phyloP scores from a whole-genome alignment of 1,139 yeast species.

The Scheffersomyces segobiensis region DNA sequence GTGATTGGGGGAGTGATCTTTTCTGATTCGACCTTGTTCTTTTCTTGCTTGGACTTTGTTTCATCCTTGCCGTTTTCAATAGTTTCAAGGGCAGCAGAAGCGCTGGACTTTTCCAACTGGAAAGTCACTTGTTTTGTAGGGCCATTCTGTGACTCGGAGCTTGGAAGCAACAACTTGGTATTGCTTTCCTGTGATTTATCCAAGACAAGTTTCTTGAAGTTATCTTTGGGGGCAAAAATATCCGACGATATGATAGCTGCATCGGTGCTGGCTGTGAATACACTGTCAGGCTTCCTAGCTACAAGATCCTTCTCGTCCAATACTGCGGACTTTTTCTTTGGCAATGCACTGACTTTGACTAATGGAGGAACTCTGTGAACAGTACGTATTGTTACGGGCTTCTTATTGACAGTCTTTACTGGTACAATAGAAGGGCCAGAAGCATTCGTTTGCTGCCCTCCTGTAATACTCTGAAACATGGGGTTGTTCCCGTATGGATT shows the following conservation, averaged over 20 bases:
- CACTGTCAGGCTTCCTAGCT: constrained; percentile 12
- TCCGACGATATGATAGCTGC: constrained; percentile 70
- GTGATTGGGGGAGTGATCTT: not conserved
- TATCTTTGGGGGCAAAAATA: constrained; percentile 66
- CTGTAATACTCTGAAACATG: constrained; percentile 49
- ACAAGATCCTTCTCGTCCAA: constrained; percentile 11
- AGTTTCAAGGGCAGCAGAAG: not conserved
- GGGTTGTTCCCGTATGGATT: constrained; percentile 79
- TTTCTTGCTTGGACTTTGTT: not conserved
- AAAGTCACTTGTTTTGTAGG: constrained; percentile 39
- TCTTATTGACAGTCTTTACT: constrained; percentile 46
- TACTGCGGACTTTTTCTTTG: constrained; percentile 5
- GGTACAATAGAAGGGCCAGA: constrained; percentile 54
- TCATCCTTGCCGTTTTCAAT: not conserved
- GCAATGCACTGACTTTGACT: constrained; percentile 25
- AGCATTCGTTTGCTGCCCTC: constrained; percentile 14
- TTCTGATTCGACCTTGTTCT: not conserved
- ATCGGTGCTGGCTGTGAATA: constrained; percentile 47
- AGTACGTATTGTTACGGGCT: constrained; percentile 57
- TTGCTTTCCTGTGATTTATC: constrained; percentile 37
- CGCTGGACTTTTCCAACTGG: constrained; percentile 16
- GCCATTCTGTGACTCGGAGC: constrained; percentile 4
- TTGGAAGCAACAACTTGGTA: constrained; percentile 10
- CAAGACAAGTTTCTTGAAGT: constrained; percentile 57
- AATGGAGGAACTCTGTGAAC: constrained; percentile 64